Percentiles rank a stretch among this genome's conserved stretches.
Evolutionary conservation across 1,139 yeast genomes (phyloP).

Genomic region (Hansenula lynferdii): DNA sequence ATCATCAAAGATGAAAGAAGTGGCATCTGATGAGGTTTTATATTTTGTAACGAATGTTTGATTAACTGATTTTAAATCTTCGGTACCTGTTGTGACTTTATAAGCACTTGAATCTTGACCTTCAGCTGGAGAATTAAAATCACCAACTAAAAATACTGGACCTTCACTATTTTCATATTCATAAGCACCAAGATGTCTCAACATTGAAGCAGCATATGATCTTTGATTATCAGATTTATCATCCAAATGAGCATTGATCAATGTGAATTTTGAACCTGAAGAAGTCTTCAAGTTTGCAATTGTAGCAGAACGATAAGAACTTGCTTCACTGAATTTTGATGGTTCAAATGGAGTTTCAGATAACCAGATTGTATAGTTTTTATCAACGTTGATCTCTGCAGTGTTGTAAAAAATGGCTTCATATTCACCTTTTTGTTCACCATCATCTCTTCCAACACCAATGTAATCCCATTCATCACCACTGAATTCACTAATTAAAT

Average conservation of each 20-base stretch:
- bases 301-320: constrained; percentile 38
- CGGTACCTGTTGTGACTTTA: constrained; percentile 26
- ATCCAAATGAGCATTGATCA: constrained; percentile 42
- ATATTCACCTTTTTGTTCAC: constrained; percentile 37
- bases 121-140: constrained; percentile 33
- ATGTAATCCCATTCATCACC: constrained; percentile 33
- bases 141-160: constrained; percentile 35
- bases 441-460: constrained; percentile 49
- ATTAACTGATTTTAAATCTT: constrained; percentile 23
- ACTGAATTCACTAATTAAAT: constrained; percentile 5
- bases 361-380: constrained; percentile 40
- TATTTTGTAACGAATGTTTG: constrained; percentile 18
- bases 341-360: constrained; percentile 38
- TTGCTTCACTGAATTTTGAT: constrained; percentile 40
- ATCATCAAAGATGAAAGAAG: constrained; percentile 22
- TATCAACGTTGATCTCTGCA: constrained; percentile 27
- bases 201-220: constrained; percentile 30
- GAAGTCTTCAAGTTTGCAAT: constrained; percentile 28
- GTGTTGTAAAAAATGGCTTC: constrained; percentile 39
- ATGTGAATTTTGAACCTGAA: constrained; percentile 26
- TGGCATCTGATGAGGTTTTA: constrained; percentile 6
- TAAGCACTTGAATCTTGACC: constrained; percentile 31
- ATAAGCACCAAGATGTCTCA: constrained; percentile 26
- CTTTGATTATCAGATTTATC: constrained; percentile 38
- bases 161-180: constrained; percentile 27